Evolutionary conservation across 148 eudicot genomes (phyloP).

Genomic region (Amaranthus palmeri): DNA sequence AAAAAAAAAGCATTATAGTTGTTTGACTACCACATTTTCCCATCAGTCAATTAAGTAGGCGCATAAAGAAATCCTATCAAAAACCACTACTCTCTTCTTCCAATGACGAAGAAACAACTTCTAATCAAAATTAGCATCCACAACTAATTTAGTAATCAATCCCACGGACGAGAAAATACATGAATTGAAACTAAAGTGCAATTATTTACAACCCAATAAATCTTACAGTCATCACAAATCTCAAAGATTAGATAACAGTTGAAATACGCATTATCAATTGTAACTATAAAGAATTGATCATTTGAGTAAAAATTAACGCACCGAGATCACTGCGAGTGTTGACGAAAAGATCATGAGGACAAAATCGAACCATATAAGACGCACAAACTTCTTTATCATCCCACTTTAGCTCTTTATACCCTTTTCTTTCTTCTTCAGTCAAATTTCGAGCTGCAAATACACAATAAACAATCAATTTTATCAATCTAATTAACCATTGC

Average conservation of each 20-base stretch:
- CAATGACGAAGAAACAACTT: too few relatives aligned
- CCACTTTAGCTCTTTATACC: slow-evolving; percentile 80
- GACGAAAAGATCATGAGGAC: slow-evolving; percentile 95
- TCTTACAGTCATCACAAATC: too few relatives aligned
- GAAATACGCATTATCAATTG: too few relatives aligned
- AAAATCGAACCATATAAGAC: slow-evolving; percentile 88
- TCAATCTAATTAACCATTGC: neutral
- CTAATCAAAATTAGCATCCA: too few relatives aligned
- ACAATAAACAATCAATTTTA: neutral
- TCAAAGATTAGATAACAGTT: too few relatives aligned
- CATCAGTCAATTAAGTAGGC: neutral
- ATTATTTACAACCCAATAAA: too few relatives aligned
- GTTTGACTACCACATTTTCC: neutral
- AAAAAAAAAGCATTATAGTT: neutral
- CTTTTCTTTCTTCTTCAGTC: slow-evolving; percentile 92
- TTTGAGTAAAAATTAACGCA: slow-evolving; percentile 17
- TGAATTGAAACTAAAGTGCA: too few relatives aligned
- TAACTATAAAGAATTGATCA: too few relatives aligned
- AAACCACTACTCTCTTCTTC: neutral
- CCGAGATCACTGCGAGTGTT: slow-evolving; percentile 97
- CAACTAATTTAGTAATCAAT: too few relatives aligned
- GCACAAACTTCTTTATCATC: slow-evolving; percentile 91
- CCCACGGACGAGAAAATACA: too few relatives aligned
- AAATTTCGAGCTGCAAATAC: slow-evolving; percentile 65
- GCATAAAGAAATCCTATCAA: neutral